Evolutionary conservation across 805 yeast species (phyloP), one percentile per base, ranked within the genome.

Genomic region (Lipomyces starkeyi): DNA sequence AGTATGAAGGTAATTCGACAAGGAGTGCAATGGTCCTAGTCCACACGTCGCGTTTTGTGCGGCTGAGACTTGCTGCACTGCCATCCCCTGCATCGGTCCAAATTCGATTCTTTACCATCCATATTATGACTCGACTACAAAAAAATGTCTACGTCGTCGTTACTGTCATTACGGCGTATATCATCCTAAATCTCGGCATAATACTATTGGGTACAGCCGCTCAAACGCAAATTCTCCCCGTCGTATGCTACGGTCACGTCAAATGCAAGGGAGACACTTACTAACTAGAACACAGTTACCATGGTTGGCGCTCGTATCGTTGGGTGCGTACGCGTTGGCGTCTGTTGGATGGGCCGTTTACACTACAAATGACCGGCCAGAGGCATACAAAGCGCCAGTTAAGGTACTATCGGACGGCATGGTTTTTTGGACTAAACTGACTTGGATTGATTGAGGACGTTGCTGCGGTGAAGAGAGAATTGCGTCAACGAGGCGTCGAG

Each of bases 11-110:
- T 27, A 27, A 27, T 27, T 4, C 40, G 40, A 43, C 49, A 59
- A 54, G 64, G 64, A 55, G 20, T 40, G 56, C 40, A 54, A 54
- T 54, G 29, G 9, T 17, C 47, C 17, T 34, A 25, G 56, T n/a
- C 22, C 25, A 40, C 27, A 25, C 8, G 60, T 25, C 57, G 61
- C 57, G 20, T 11, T n/a, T 17, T 43, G 49, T 43, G 49, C 49
- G 49, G 49, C 49, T 43, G n/a, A 43, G n/a, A 43, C 14, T n/a
- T n/a, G n/a, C n/a, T n/a, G n/a, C n/a, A n/a, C 4, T 14, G 13
- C 40, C 43, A 13, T 37, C 43, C 17, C 32, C 32, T 29, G 1
- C 32, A 5, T 27, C 29, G 4, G 29, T 27, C 29, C 29, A 27
- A 27, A 2, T 27, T 27, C 6, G 32, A 29, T 29, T 29, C 6